Conservation (phyloP, 2,329 filamentous ascomycete genomes). For the Scopulariopsis brevicaulis region DNA sequence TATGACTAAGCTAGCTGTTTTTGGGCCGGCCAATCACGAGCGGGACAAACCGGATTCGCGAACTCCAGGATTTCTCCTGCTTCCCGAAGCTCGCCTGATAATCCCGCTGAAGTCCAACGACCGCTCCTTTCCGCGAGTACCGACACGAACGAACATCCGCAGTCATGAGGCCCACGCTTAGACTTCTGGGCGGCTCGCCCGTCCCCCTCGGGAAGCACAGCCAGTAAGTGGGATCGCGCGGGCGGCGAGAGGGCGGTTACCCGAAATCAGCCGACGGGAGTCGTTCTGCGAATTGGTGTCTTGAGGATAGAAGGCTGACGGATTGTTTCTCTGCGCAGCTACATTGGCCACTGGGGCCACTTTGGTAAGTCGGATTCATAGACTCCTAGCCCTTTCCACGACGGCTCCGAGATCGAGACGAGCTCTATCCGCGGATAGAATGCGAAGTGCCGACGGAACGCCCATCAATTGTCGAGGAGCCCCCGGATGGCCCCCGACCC, state of each 20-base stretch:
- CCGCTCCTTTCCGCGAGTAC: not conserved
- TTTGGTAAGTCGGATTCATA: slow-evolving; percentile 46
- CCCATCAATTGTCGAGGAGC: not conserved
- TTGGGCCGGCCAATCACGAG: not conserved
- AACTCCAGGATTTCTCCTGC: not conserved
- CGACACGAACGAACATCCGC: not conserved
- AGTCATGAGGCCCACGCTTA: slow-evolving; percentile 3
- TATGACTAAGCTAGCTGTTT: not conserved
- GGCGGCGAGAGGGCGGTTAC: not conserved
- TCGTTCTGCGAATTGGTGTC: not conserved
- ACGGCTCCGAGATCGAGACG: not conserved
- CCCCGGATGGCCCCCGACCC: not conserved
- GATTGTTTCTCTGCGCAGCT: slow-evolving; percentile 34
- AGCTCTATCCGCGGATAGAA: not conserved
- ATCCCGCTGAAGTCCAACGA: slow-evolving; percentile 4
- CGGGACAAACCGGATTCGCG: not conserved
- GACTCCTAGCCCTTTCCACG: not conserved
- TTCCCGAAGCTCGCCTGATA: slow-evolving; percentile 3
- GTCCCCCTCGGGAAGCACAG: slow-evolving; percentile 28
- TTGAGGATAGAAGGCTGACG: slow-evolving; percentile 12
- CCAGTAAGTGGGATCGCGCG: slow-evolving; percentile 22
- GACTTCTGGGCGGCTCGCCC: slow-evolving; percentile 16
- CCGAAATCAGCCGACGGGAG: slow-evolving; percentile 1
- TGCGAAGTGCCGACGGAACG: not conserved
- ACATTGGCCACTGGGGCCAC: slow-evolving; percentile 62